Evolutionary conservation across 495 filamentous ascomycete species (phyloP).

Genomic region (Neurospora hispaniola): DNA sequence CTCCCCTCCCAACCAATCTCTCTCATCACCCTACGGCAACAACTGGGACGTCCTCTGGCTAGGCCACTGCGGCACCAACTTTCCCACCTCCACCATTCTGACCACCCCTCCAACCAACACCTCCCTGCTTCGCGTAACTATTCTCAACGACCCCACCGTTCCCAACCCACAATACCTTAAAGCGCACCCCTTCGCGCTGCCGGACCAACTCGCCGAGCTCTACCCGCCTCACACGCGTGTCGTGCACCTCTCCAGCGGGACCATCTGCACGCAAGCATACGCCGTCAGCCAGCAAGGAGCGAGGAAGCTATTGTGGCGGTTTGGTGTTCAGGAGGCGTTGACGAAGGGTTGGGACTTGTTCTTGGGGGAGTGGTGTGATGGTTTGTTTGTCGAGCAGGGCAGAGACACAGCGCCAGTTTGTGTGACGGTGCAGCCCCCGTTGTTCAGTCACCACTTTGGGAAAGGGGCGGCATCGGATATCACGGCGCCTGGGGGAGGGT

Average conservation of each 20-base stretch:
- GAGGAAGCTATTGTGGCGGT: conserved; percentile 31
- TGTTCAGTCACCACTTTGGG: conserved; percentile 35
- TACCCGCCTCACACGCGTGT: conserved; percentile 35
- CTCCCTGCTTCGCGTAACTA: conserved; percentile 19
- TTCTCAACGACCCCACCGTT: conserved; percentile 30
- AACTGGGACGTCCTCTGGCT: conserved; percentile 43
- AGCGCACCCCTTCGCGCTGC: conserved; percentile 34
- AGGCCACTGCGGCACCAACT: conserved; percentile 37
- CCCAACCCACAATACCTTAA: conserved; percentile 29
- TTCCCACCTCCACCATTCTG: conserved; percentile 15
- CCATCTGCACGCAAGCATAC: conserved; percentile 36
- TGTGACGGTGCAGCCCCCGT: conserved; percentile 36
- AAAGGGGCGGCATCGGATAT: conserved; percentile 32
- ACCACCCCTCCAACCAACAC: neutral
- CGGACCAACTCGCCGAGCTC: conserved; percentile 23
- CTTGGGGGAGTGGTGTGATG: conserved; percentile 37
- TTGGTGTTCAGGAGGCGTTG: conserved; percentile 23
- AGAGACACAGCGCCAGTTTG: conserved; percentile 17
- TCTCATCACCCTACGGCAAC: conserved; percentile 26
- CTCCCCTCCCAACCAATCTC: neutral
- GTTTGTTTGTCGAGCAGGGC: conserved; percentile 6
- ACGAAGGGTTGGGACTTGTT: conserved; percentile 35
- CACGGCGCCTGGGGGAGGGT: conserved; percentile 33
- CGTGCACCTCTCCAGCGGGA: conserved; percentile 30
- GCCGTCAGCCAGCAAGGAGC: conserved; percentile 35